phyloP scores from a whole-genome alignment of 83 land plant species.

The Thuja plicata region DNA sequence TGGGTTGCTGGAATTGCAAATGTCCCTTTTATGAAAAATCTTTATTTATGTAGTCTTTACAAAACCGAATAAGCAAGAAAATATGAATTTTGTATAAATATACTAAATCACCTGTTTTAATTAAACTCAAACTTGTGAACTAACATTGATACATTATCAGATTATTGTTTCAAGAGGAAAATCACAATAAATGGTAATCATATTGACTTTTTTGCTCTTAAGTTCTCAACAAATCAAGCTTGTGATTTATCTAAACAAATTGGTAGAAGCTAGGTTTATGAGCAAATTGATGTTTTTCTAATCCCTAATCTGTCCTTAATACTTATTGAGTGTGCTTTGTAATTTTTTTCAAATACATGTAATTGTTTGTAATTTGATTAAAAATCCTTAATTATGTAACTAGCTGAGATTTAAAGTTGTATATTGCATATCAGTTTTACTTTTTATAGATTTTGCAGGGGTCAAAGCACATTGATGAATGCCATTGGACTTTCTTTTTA shows the following conservation, averaged over 20 bases:
- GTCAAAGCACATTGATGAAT: neutral
- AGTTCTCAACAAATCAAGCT: neutral
- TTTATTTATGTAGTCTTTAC: no score
- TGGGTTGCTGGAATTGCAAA: no score
- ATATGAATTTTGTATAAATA: neutral
- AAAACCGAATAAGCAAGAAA: no score
- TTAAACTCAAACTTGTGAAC: neutral
- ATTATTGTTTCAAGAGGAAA: neutral
- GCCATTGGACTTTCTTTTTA: neutral
- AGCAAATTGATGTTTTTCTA: neutral
- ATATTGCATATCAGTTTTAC: neutral
- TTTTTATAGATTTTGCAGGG: neutral
- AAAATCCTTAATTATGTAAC: neutral
- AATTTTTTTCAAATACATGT: neutral
- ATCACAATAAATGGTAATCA: neutral
- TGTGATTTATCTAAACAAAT: neutral
- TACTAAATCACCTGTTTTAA: neutral
- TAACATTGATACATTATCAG: neutral
- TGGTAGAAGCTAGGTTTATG: neutral
- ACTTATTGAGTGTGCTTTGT: neutral
- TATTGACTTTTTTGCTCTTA: neutral
- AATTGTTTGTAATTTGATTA: neutral
- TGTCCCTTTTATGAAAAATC: no score
- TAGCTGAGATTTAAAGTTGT: neutral
- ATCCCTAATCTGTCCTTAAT: neutral